Evolutionary conservation across 2,329 filamentous ascomycete genomes (phyloP), one percentile per base, ranked within the genome.

Genomic region (Pseudonectria foliicola): DNA sequence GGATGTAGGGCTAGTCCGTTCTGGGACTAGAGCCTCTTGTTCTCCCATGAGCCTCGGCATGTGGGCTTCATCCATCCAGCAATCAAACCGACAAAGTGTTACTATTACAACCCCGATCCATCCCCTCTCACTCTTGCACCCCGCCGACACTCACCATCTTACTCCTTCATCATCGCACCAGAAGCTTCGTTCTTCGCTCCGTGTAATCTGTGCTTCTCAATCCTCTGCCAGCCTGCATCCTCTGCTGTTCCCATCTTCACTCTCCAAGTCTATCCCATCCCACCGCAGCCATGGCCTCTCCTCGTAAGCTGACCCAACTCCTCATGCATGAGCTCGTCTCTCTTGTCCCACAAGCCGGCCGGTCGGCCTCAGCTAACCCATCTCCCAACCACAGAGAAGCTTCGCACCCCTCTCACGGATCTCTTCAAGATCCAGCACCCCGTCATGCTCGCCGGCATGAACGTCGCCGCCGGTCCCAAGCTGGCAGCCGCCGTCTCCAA

Each of bases 361-460:
- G 7, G 25, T 37, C n/a, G n/a, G n/a, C n/a, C n/a, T n/a, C n/a
- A 27, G 37, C 37, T 37, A 44, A 49, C 32, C 51, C 36, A 11
- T 27, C 8, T 13, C 10, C n/a, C 13, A n/a, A 14, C 16, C 24
- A 13, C 44, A 63, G 61, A 63, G 57, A 53, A 63, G 71, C 82
- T 98, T 64, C 85, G 85, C 57, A 98, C 92, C 35, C 80, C 85
- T 49, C 73, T 89, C 55, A 98, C 92, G 52, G 90, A 96, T 76
- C 84, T 96, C 47, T 84, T 98, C 68, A 85, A 87, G 73, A 96
- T 98, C 77, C 86, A 94, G 63, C 92, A 98, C 68, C 92, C 92
- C 39, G 73, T 98, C 59, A 71, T 98, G 56, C 81, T 98, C 44
- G 92, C 92, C 53, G 92, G 92, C 62, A 98, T 98, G 92, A 96